Conservation (phyloP, 1,284 basidiomycete genomes). For the Moesziomyces globuligerus region DNA sequence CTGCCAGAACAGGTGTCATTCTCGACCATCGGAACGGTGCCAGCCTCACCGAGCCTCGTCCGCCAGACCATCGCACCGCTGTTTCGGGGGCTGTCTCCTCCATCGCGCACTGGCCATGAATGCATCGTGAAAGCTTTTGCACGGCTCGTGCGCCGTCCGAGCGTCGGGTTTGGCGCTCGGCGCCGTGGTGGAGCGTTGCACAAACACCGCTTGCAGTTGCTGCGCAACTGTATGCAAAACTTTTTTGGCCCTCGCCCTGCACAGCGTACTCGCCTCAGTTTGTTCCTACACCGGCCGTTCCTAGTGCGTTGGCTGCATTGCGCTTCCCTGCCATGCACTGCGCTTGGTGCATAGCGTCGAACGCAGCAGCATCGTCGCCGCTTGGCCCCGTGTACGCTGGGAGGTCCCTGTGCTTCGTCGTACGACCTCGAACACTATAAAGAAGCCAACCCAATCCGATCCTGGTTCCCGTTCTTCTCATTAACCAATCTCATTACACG, state of each 20-base stretch:
- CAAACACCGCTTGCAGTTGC: neutral
- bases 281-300: constrained; percentile 2
- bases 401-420: neutral
- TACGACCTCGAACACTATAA: constrained; percentile 22
- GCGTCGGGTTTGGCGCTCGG: too few species aligned
- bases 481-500: neutral
- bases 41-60: too few species aligned
- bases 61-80: too few species aligned
- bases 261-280: too few species aligned
- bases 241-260: neutral
- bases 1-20: too few species aligned
- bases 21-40: too few species aligned
- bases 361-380: neutral
- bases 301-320: neutral
- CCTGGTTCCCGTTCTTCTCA: neutral
- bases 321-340: neutral
- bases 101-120: too few species aligned
- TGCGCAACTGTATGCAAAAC: constrained; percentile 1
- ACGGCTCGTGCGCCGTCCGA: too few species aligned
- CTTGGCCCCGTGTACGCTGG: neutral
- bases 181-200: too few species aligned
- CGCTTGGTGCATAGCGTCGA: neutral
- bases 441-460: neutral
- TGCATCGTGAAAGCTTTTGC: too few species aligned
- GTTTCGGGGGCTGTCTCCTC: too few species aligned